Conservation (phyloP, 305 asterid species). For the Rubia peregrina region DNA sequence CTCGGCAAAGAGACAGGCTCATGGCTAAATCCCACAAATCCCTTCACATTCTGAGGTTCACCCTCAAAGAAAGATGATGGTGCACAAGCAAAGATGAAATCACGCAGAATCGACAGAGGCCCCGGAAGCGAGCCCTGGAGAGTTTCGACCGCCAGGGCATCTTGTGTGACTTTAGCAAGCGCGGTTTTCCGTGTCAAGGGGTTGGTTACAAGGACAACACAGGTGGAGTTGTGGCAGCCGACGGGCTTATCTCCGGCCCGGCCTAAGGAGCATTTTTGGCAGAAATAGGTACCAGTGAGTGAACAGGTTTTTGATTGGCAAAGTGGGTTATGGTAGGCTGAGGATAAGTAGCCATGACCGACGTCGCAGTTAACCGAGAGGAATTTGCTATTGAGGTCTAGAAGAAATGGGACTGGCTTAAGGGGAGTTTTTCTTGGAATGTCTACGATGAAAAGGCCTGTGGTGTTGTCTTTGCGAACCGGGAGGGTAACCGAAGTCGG, state of each 20-base stretch:
- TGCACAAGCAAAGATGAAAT: slow-evolving; percentile 38
- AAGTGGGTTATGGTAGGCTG: slow-evolving; percentile 38
- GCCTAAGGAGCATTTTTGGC: slow-evolving; percentile 28
- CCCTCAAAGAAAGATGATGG: slow-evolving; percentile 36
- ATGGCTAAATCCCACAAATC: slow-evolving; percentile 41
- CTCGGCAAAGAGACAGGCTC: slow-evolving; percentile 31
- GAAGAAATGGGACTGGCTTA: slow-evolving; percentile 24
- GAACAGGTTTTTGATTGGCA: slow-evolving; percentile 47
- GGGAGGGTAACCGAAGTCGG: slow-evolving; percentile 33
- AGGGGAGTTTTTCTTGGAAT: slow-evolving; percentile 37
- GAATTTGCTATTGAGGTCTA: slow-evolving; percentile 39
- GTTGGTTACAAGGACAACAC: slow-evolving; percentile 33
- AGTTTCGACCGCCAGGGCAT: slow-evolving; percentile 28
- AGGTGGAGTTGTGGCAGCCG: slow-evolving; percentile 53
- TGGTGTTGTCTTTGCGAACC: slow-evolving; percentile 28
- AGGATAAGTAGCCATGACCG: slow-evolving; percentile 27
- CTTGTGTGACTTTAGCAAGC: slow-evolving; percentile 35
- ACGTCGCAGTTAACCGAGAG: slow-evolving; percentile 32
- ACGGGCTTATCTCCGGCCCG: slow-evolving; percentile 17
- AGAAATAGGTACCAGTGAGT: slow-evolving; percentile 29
- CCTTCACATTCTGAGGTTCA: slow-evolving; percentile 30
- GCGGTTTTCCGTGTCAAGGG: slow-evolving; percentile 29
- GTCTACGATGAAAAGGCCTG: slow-evolving; percentile 28
- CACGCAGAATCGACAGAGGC: slow-evolving; percentile 16
- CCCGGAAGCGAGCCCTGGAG: slow-evolving; percentile 21